Evolutionary conservation across 2,329 filamentous ascomycete genomes (phyloP).

Genomic region (Exophiala oligosperma): DNA sequence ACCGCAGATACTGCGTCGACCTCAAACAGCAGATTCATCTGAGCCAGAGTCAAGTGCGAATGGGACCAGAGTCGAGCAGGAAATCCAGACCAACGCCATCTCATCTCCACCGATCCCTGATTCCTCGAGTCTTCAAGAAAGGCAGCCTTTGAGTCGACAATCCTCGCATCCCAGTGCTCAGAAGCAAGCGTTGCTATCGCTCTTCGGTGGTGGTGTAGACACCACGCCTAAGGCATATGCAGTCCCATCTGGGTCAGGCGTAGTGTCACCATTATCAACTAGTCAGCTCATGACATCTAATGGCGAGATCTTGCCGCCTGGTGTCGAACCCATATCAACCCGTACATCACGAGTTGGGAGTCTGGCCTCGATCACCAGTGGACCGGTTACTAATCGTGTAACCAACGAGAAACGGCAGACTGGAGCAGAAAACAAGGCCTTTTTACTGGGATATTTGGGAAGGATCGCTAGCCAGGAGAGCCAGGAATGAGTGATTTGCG

Average conservation of each 20-base stretch:
- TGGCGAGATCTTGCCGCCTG: slow-evolving; percentile 22
- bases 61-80: slow-evolving; percentile 15
- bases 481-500: slow-evolving; percentile 1
- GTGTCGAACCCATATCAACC: slow-evolving; percentile 29
- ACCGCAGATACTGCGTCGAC: slow-evolving; percentile 55
- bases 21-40: slow-evolving; percentile 38
- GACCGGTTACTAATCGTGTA: slow-evolving; percentile 39
- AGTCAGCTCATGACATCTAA: slow-evolving; percentile 24
- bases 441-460: slow-evolving; percentile 74
- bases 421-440: slow-evolving; percentile 71
- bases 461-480: slow-evolving; percentile 26
- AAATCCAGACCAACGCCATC: neutral
- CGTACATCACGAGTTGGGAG: slow-evolving; percentile 28
- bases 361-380: slow-evolving; percentile 25
- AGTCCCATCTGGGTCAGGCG: slow-evolving; percentile 9
- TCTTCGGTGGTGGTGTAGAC: slow-evolving; percentile 56
- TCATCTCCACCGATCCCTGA: neutral
- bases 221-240: slow-evolving; percentile 11
- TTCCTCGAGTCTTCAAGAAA: neutral
- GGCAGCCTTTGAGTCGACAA: slow-evolving; percentile 17
- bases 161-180: slow-evolving; percentile 33
- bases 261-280: slow-evolving; percentile 23
- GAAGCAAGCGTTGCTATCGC: slow-evolving; percentile 56
- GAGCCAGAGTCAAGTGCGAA: slow-evolving; percentile 14
- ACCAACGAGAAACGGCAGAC: slow-evolving; percentile 50